These are phyloP conservation scores for Karstenula rhodostoma DNA, from an alignment of 2,329 filamentous ascomycete species.

Conservation along the genomic window DNA sequence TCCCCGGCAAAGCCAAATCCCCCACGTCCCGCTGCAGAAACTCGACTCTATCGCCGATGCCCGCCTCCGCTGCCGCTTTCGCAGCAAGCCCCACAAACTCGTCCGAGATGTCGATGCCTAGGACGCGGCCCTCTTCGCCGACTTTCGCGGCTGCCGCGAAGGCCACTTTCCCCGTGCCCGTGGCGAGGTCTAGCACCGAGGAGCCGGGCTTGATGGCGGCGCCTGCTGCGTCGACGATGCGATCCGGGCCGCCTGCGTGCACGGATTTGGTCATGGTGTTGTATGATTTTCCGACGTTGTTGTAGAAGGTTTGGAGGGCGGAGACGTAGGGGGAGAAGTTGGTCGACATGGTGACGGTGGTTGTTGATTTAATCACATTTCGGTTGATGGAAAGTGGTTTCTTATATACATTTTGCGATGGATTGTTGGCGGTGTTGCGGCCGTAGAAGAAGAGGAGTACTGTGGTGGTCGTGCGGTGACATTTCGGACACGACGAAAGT, in stretches of 20 bases:
- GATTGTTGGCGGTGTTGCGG: neutral
- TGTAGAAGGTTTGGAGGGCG: conserved; percentile 16
- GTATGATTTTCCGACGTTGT: conserved; percentile 11
- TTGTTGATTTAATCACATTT: neutral
- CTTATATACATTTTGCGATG: neutral
- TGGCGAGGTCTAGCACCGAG: conserved; percentile 15
- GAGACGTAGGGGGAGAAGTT: conserved; percentile 12
- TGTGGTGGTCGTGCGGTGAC: neutral
- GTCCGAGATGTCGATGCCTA: conserved; percentile 16
- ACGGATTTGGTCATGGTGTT: neutral
- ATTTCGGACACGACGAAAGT: neutral
- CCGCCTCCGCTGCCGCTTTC: neutral
- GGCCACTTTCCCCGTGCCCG: conserved; percentile 16
- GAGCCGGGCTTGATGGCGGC: conserved; percentile 5
- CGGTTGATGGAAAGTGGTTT: neutral
- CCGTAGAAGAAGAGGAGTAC: neutral
- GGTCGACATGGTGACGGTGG: neutral
- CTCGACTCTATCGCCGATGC: neutral
- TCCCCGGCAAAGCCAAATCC: neutral
- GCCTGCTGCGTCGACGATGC: conserved; percentile 13
- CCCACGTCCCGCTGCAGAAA: conserved; percentile 10
- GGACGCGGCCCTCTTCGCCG: neutral
- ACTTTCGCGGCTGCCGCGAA: conserved; percentile 10
- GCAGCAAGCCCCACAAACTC: conserved; percentile 2
- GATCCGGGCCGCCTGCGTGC: conserved; percentile 1